Percentiles rank a stretch among this genome's conserved stretches.
These are phyloP conservation scores for Chlorophyllum brunneum DNA, from an alignment of 768 basidiomycete species.

Conservation along the genomic window DNA sequence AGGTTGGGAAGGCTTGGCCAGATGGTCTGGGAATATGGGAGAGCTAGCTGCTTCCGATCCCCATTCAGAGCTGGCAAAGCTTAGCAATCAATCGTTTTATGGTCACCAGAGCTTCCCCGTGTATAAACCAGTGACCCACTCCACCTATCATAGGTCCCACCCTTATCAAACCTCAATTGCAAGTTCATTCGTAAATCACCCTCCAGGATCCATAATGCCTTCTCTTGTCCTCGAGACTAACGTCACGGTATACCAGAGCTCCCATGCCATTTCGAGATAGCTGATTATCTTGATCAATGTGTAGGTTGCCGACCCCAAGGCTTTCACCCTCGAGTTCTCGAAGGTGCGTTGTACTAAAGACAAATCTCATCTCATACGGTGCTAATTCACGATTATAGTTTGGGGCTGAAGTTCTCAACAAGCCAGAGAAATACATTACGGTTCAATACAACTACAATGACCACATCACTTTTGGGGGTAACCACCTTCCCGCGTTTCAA, in stretches of 20 bases:
- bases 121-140: too few species aligned
- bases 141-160: too few species aligned
- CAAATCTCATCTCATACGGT: neutral
- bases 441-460: conserved; percentile 55
- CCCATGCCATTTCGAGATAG: neutral
- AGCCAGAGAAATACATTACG: conserved; percentile 54
- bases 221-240: conserved; percentile 40
- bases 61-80: too few species aligned
- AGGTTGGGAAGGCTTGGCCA: too few species aligned
- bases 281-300: neutral
- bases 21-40: too few species aligned
- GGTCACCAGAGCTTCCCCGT: too few species aligned
- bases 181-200: neutral
- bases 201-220: conserved; percentile 29
- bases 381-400: conserved; percentile 32
- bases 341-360: conserved; percentile 33
- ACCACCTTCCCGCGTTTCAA: conserved; percentile 63
- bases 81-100: too few species aligned
- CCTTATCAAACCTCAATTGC: too few species aligned
- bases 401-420: conserved; percentile 46
- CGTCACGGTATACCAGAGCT: conserved; percentile 29
- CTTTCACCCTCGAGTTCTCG: conserved; percentile 50
- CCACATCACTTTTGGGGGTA: conserved; percentile 54
- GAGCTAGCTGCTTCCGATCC: too few species aligned
- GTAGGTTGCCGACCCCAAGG: conserved; percentile 35